Evolutionary conservation across 805 yeast species (phyloP).

Genomic region (Lachancea meyersii): DNA sequence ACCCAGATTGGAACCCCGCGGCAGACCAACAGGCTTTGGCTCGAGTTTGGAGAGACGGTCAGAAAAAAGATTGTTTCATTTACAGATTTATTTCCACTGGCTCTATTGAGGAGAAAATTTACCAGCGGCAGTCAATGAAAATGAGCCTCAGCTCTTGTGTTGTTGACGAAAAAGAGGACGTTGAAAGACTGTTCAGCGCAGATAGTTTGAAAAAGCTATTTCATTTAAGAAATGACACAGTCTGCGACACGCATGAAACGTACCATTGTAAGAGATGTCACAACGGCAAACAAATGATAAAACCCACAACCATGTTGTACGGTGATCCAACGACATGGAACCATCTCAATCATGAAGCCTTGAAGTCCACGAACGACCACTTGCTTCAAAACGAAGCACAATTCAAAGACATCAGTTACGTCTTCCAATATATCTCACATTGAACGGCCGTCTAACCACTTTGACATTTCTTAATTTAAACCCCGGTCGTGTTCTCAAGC

Average conservation of each 20-base stretch:
- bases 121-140: constrained; percentile 93
- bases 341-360: constrained; percentile 62
- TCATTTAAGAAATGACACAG: constrained; percentile 56
- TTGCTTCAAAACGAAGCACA: constrained; percentile 68
- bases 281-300: constrained; percentile 51
- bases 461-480: no score
- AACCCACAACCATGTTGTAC: constrained; percentile 82
- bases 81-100: constrained; percentile 93
- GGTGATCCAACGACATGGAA: constrained; percentile 99
- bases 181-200: constrained; percentile 82
- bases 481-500: no score
- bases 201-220: constrained; percentile 75
- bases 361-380: constrained; percentile 66
- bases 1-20: constrained; percentile 98
- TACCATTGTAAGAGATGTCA: constrained; percentile 81
- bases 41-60: constrained; percentile 98
- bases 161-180: constrained; percentile 93
- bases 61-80: constrained; percentile 91
- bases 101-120: constrained; percentile 91
- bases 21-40: constrained; percentile 97
- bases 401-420: constrained; percentile 68
- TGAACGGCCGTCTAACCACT: constrained; percentile 9
- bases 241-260: constrained; percentile 89
- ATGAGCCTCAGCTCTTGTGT: constrained; percentile 90
- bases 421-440: constrained; percentile 91